Evolutionary conservation across 306 rosid species (phyloP).

Genomic region (Chamaecrista fasciculata): DNA sequence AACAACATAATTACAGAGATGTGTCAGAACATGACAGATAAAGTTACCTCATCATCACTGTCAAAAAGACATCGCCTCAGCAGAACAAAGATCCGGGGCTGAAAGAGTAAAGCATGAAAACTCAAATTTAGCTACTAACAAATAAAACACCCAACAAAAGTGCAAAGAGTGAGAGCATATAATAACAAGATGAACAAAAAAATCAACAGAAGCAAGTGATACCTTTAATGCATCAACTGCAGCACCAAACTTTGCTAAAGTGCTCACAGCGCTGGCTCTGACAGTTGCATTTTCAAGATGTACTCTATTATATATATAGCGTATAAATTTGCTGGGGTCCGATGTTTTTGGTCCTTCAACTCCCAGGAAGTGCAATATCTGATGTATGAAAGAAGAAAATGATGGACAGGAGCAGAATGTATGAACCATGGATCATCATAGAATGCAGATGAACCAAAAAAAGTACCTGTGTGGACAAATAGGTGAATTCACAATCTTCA

Average conservation of each 20-base stretch:
- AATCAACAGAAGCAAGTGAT: slow-evolving; percentile 8
- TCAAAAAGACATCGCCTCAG: slow-evolving; percentile 89
- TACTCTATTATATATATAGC: slow-evolving; percentile 90
- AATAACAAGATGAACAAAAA: slow-evolving; percentile 17
- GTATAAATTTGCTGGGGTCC: slow-evolving; percentile 95
- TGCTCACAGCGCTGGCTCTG: slow-evolving; percentile 97
- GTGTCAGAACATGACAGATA: slow-evolving; percentile 21
- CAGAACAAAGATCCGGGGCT: slow-evolving; percentile 90
- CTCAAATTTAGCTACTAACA: slow-evolving; percentile 27
- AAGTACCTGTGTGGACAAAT: slow-evolving; percentile 92
- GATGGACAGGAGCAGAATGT: slow-evolving; percentile 17
- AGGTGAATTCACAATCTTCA: slow-evolving; percentile 98
- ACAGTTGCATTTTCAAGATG: slow-evolving; percentile 99
- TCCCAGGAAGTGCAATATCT: slow-evolving; percentile 97
- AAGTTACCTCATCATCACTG: slow-evolving; percentile 90
- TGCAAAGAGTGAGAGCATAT: not conserved
- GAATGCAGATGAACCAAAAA: slow-evolving; percentile 26
- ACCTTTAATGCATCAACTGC: slow-evolving; percentile 86
- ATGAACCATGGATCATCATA: slow-evolving; percentile 11
- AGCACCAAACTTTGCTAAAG: slow-evolving; percentile 96
- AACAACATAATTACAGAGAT: slow-evolving; percentile 17
- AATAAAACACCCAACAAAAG: slow-evolving; percentile 10
- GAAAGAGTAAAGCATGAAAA: slow-evolving; percentile 33
- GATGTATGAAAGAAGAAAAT: slow-evolving; percentile 15
- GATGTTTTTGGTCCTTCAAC: slow-evolving; percentile 98